Percentiles rank a stretch among this genome's conserved stretches.
These are phyloP conservation scores for Tetrahymena elliotti DNA, from an alignment of 73 alveolate genomes.

Conservation along the genomic window DNA sequence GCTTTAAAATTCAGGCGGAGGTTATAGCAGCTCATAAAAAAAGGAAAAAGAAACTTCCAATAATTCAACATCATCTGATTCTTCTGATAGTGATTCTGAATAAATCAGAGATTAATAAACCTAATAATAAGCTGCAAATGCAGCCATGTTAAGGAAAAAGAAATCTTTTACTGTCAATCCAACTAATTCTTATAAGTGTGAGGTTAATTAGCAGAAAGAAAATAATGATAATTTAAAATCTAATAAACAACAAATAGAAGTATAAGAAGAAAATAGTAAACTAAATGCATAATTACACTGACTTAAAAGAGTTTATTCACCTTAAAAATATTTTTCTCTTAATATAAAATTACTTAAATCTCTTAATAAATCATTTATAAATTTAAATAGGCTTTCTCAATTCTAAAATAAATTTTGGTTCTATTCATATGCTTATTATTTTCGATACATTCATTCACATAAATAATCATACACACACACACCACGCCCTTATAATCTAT, in stretches of 20 bases:
- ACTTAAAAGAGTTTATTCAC: background rate
- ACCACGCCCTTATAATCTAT: too few species aligned
- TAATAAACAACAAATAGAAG: background rate
- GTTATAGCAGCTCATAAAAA: background rate
- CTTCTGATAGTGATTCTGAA: background rate
- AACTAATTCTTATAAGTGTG: background rate
- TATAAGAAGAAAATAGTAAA: background rate
- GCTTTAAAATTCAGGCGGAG: background rate
- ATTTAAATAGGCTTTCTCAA: background rate
- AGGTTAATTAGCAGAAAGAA: background rate
- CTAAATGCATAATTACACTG: background rate
- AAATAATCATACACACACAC: too few species aligned
- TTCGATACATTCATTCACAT: background rate
- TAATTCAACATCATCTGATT: background rate
- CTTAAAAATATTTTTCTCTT: background rate
- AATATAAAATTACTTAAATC: too few species aligned
- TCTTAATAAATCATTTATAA: background rate
- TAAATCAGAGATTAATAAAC: background rate
- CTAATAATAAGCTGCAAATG: background rate
- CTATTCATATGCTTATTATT: background rate
- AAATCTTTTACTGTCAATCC: background rate
- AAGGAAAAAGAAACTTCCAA: background rate
- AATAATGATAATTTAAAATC: background rate
- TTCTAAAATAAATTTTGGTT: background rate
- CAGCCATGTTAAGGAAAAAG: background rate